Evolutionary conservation across 225 moss, liverwort and hornwort genomes (phyloP), one percentile per base, ranked within the genome.

Genomic region (Marchantia polymorpha): DNA sequence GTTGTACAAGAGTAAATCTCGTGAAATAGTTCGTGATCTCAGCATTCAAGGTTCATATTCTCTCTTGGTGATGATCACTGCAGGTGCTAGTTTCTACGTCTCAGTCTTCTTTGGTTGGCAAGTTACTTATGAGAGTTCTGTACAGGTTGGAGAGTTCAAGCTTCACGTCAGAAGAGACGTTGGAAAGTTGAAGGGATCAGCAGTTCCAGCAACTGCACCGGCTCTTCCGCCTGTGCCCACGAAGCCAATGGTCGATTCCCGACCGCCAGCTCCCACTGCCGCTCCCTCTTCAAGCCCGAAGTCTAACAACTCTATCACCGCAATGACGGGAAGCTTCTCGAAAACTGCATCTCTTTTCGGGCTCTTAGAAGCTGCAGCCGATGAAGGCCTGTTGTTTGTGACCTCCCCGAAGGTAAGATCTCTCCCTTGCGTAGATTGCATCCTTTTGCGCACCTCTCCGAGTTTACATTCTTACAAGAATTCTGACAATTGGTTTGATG

Each of bases 331-430:
- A 59, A 56, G 72, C 91, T 50, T 79, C 88, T 59, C 87, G 87
- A 59, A 91, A 90, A 69, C 97, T 90, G 55, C 88, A 92, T 66
- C 88, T 90, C 60, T 82, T 17, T 94, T 94, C 78, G 92, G 90
- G 39, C 82, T 93, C 3, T 86, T 97, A 88, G 92, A 94, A 89
- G 88, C 90, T 81, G 92, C 83, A 55, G 97, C 87, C 20, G 89
- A 96, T 72, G 92, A 89, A 76, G 90, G 92, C 71, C 85, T 96
- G 29, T 87, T 92, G 67, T 94, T 96, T 52, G 88, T 96, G 31
- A 72, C 87, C 52, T 94, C 96, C 70, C 96, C 96, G 54, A 96
- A 94, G 94, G 96, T 94, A 76, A 83, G 72, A 52, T 72, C 51
- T 8, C 72, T 46, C 16, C 51, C 51, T 11, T 52, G 22, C 2